Percentiles rank a stretch among this genome's conserved stretches.
phyloP scores from a whole-genome alignment of 345 rosid species.

The Boechera divaricarpa region DNA sequence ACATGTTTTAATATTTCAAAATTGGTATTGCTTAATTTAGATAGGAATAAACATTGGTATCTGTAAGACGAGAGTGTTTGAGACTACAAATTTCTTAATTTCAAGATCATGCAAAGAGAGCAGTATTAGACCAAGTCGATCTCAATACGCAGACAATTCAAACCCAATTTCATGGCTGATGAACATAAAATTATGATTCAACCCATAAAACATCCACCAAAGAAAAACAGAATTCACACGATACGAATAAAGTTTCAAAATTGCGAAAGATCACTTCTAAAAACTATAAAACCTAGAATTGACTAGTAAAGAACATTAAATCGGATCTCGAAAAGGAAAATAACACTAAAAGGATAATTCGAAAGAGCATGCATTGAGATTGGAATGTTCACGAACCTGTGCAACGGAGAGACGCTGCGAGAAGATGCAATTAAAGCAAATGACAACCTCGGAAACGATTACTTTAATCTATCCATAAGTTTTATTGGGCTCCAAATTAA shows the following conservation, averaged over 20 bases:
- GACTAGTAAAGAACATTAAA: neutral
- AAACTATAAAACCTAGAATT: constrained; percentile 21
- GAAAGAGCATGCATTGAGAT: constrained; percentile 23
- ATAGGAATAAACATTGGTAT: neutral
- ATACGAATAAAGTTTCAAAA: neutral
- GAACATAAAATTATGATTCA: neutral
- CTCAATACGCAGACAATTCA: no score
- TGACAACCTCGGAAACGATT: neutral
- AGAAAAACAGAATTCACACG: neutral
- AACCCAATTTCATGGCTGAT: neutral
- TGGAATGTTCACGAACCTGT: constrained; percentile 40
- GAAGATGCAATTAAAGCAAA: neutral
- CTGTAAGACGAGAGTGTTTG: neutral
- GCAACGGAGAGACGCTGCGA: constrained; percentile 21
- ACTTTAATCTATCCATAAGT: neutral
- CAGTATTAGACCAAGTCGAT: no score
- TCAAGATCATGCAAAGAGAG: constrained; percentile 18
- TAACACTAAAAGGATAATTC: neutral
- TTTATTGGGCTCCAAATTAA: neutral
- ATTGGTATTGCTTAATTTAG: neutral
- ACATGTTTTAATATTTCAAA: neutral
- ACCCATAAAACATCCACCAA: neutral
- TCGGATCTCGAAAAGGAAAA: neutral
- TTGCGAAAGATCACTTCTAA: constrained; percentile 3
- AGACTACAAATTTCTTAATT: neutral